Percentiles rank a stretch among this genome's conserved stretches.
Evolutionary conservation across 108 stramenopile genomes (phyloP).

Genomic region (Chaetoceros tenuissimus): DNA sequence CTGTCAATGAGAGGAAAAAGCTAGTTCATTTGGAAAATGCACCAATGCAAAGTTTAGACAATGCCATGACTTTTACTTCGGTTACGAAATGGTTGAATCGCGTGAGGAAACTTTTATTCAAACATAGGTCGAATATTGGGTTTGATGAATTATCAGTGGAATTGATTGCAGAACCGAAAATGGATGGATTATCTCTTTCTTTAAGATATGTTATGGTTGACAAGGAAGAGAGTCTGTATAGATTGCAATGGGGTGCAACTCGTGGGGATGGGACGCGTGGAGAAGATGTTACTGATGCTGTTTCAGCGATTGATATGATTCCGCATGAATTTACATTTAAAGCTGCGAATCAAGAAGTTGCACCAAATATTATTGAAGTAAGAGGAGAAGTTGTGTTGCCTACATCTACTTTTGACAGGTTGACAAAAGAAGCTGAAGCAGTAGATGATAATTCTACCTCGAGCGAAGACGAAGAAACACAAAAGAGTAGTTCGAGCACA

Average conservation of each 20-base stretch:
- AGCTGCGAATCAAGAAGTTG: slow-evolving; percentile 5
- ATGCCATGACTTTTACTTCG: slow-evolving; percentile 48
- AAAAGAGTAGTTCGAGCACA: slow-evolving; percentile 6
- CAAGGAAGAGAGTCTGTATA: slow-evolving; percentile 9
- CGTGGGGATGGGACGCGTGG: slow-evolving; percentile 82
- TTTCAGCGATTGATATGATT: slow-evolving; percentile 6
- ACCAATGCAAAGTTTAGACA: slow-evolving; percentile 77
- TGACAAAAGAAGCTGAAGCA: slow-evolving; percentile 6
- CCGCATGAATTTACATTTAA: slow-evolving; percentile 4
- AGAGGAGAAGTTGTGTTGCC: slow-evolving; percentile 89
- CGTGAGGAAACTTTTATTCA: slow-evolving; percentile 26
- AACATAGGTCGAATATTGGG: not conserved
- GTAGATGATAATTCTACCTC: not conserved
- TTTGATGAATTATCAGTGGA: slow-evolving; percentile 9
- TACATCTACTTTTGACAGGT: slow-evolving; percentile 31
- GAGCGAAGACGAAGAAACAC: not conserved
- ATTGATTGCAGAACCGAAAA: slow-evolving; percentile 86
- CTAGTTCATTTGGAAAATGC: slow-evolving; percentile 41
- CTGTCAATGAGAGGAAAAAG: slow-evolving; percentile 23
- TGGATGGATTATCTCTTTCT: slow-evolving; percentile 87
- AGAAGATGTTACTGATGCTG: slow-evolving; percentile 70
- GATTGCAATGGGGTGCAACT: slow-evolving; percentile 75
- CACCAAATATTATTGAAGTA: slow-evolving; percentile 53
- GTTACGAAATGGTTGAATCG: slow-evolving; percentile 57
- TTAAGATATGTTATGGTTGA: slow-evolving; percentile 51